Evolutionary conservation across 208 protist genomes (phyloP), one percentile per base, ranked within the genome.

Genomic region (Crithidia brevicula): DNA sequence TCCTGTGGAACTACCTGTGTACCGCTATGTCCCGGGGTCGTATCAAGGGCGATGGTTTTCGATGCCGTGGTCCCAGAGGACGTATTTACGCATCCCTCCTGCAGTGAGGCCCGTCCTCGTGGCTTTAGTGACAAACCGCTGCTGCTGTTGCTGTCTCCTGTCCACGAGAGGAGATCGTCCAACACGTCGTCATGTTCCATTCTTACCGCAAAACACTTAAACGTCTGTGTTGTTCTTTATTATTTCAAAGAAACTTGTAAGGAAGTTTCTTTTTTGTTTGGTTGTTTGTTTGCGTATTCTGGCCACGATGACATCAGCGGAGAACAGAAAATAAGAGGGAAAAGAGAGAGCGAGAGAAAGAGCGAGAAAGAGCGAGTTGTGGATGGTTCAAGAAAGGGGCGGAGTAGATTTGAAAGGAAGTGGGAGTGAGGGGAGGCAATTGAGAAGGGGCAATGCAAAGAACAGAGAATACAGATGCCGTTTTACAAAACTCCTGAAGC

Each of bases 1-100:
- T n/a, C n/a, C n/a, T n/a, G n/a, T n/a, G n/a, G n/a, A n/a, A n/a
- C n/a, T n/a, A n/a, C n/a, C n/a, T n/a, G n/a, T n/a, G n/a, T n/a
- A n/a, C n/a, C n/a, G n/a, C n/a, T n/a, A n/a, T n/a, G n/a, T n/a
- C n/a, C n/a, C n/a, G n/a, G n/a, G n/a, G n/a, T n/a, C n/a, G n/a
- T n/a, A n/a, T n/a, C n/a, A n/a, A n/a, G n/a, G n/a, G n/a, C n/a
- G n/a, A n/a, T n/a, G n/a, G n/a, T n/a, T n/a, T n/a, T n/a, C n/a
- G n/a, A n/a, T n/a, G n/a, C n/a, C n/a, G n/a, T n/a, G n/a, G n/a
- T n/a, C n/a, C n/a, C n/a, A n/a, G n/a, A n/a, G 13, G 38, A 13
- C 9, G 69, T 75, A 61, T 75, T 75, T 30, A 69, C 69, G 46
- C 60, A 65, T n/a, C 50, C 22, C 52, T 62, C 69, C 27, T 58